Evolutionary conservation across 2,329 filamentous ascomycete species (phyloP).

Genomic region (Alternaria conjuncta): DNA sequence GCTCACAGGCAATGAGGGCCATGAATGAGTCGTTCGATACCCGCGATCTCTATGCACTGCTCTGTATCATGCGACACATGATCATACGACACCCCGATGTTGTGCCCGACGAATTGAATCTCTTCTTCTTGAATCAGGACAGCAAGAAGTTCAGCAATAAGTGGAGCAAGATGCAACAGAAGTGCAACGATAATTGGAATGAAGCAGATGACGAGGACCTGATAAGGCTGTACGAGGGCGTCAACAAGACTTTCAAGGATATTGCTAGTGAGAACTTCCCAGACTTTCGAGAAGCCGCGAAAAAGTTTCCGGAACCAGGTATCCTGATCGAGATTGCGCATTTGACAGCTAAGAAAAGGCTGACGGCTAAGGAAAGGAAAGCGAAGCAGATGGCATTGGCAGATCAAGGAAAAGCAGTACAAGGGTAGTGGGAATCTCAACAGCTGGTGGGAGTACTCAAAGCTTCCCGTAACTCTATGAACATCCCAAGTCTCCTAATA

Average conservation of each 20-base stretch:
- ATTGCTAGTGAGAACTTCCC: not conserved
- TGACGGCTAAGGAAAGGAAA: no score
- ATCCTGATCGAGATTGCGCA: not conserved
- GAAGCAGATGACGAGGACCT: not conserved
- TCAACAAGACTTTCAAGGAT: not conserved
- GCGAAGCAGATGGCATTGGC: no score
- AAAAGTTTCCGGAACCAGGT: not conserved
- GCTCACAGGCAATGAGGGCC: not conserved
- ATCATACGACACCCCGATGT: not conserved
- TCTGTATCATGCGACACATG: not conserved
- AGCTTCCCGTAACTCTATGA: no score
- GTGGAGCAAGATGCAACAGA: not conserved
- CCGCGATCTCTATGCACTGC: not conserved
- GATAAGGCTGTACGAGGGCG: not conserved
- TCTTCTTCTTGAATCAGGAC: not conserved
- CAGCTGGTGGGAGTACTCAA: no score
- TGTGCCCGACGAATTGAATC: not conserved
- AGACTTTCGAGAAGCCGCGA: not conserved
- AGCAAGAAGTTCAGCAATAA: not conserved
- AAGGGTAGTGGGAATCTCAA: no score
- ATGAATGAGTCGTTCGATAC: not conserved
- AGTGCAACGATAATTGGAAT: not conserved
- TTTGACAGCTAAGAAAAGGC: not conserved
- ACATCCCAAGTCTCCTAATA: no score
- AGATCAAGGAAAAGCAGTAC: no score